Evolutionary conservation across 441 rosid species (phyloP), one percentile per base, ranked within the genome.

Genomic region (Syzygium malaccense): DNA sequence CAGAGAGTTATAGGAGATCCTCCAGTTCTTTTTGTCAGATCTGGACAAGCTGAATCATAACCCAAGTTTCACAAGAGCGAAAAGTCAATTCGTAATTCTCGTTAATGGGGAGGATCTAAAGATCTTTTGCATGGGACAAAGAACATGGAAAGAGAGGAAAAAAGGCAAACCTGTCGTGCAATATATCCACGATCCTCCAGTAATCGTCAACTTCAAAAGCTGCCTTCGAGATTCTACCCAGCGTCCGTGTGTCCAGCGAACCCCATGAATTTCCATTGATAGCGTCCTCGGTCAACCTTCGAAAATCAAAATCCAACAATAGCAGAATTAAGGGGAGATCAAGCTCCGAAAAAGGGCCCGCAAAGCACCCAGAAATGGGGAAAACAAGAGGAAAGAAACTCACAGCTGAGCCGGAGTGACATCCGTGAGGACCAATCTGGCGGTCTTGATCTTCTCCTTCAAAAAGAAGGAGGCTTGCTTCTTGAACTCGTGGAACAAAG

Each of bases 131-230:
- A 49, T 28, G 53, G 55, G 55, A 23, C 18, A 86, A 6, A 64
- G 19, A 11, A 41, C 54, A 10, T 45, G 4, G 23, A 19, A 48
- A 86, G 7, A 8, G 0, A 11, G 26, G 18, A 78, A 55, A 75
- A 25, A 20, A 13, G 48, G 55, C 86, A 53, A 84, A 98, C 99
- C 98, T 95, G 55, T 91, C 94, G 92, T 96, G 99, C 57, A 98
- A 93, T 88, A 96, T 94, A 86, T 93, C 96, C 10, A 96, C 99
- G 68, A 98, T 96, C 91, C 95, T 93, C 92, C 94, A 93, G 66
- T 94, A 98, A 92, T 98, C 96, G 90, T 97, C 99, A 23, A 96
- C 92, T 91, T 98, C 99, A 89, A 98, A 98, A 94, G 98, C 99
- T 71, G 98, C 96, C 89, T 92, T 94, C 56, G 99, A 98, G 90